Evolutionary conservation across 2,329 filamentous ascomycete species (phyloP), one percentile per base, ranked within the genome.

Genomic region (Dothideomycetes sp.): DNA sequence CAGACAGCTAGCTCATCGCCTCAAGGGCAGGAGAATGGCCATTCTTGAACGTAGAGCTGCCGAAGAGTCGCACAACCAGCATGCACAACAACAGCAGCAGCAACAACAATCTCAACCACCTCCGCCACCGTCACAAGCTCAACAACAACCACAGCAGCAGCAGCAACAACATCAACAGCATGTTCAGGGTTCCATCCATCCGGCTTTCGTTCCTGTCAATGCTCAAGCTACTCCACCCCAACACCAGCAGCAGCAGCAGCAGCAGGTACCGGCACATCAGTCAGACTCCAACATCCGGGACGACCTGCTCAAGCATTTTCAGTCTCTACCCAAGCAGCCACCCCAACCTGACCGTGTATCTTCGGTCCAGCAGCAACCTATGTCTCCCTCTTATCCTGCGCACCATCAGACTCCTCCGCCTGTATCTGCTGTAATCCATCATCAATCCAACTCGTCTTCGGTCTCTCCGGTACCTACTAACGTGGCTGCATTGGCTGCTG

Each of bases 1-100:
- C 10, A 74, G 84, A 27, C 83, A 89, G 58, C 72, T 94, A 13
- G 88, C 87, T 50, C 86, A 91, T 54, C 76, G 82, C 30, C 65
- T 94, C 35, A 84, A 82, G 55, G 80, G 80, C 34, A 78, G 84
- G 36, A 80, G 78, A 53, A 76, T 75, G 40, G 82, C 80, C n/a
- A 84, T 88, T 47, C 65, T 80, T 33, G 73, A 75, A 41, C 71
- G 82, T 24, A 71, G 80, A 43, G 70, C 71, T 15, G 64, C 61
- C 8, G 67, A 75, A 43, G 40, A 43, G 34, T 36, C 38, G 16
- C 32, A 40, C 20, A 57, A 56, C 19, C 16, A 31, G 1, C 18
- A 43, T 13, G 39, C 18, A 5, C 38, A 41, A 27, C 28, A 33
- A 19, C 37, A 40, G 19, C 22, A 16, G 4, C 13, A 5, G 7